Base-by-base conservation (phyloP, 805 yeast species). In the Candida palmyrensis region DNA sequence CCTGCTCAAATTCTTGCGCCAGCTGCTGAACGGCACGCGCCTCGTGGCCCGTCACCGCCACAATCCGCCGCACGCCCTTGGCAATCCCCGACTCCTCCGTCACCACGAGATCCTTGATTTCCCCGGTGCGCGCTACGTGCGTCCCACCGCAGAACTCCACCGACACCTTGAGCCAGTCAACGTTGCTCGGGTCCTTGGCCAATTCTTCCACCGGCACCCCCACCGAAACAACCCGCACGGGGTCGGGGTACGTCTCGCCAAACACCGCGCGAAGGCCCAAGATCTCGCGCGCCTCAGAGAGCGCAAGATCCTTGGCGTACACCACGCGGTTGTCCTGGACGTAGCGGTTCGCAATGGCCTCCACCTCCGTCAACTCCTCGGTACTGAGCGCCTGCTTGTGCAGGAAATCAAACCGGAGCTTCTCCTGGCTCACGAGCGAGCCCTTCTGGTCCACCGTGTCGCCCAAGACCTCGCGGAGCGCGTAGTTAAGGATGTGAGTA, bases 141-240 rank as follows among this genome's bases (percentile, higher is more conserved):
- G 98, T 92, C 65, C 99, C 99, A 66, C 99, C 99, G 66, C 99
- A 92, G 73, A 92, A 92, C 67, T 92, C 99, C 45, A 92, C 73
- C 1, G 96, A 86, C 52, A 74, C 69, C 26, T 74, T 65, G 49
- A 59, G 63, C 97, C 98, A 92, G 51, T 85, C 76, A 32, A 66
- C 65, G 53, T 75, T 83, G 18, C 66, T 48, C 46, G 97, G 96
- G 48, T 79, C 69, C 5, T 71, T 68, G 44, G 90, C 57, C 46
- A 92, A 68, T 10, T 83, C 92, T 17, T 84, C 88, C 27, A 92
- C 88, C 29, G 96, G 79, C 25, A 75, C 82, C 53, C 99, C 99
- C 52, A 92, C 84, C 19, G 96, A 85, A 30, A 92, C 97, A 47
- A 92, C 98, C 58, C 98, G 80, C 15, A 92, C 99, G 24, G 98